Evolutionary conservation across 257 asterid genomes (phyloP), one percentile per base, ranked within the genome.

Genomic region (Solanum medicagineum): DNA sequence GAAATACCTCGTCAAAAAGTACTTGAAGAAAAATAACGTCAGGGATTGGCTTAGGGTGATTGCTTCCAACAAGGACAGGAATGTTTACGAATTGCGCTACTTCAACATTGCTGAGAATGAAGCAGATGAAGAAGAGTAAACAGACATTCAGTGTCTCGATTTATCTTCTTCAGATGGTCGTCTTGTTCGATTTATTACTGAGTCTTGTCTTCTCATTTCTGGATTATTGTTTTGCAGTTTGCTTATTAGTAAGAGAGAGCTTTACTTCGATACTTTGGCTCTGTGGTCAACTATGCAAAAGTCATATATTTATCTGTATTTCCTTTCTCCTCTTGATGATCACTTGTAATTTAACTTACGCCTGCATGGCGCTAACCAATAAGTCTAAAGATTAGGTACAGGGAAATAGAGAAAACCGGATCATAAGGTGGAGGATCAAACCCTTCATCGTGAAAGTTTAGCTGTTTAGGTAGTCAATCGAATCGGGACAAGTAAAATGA

Each of bases 31-130:
- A 88, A 89, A 94, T 87, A 93, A 92, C 10, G 98, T 94, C 17
- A 89, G 98, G 84, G 96, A 94, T 88, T 94, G 98, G 98, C 97
- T 94, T 81, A 91, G 97, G 55, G 98, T 94, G 88, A 94, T 94
- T 73, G 88, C 98, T 24, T 88, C 98, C 80, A 94, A 93, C 97
- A 94, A 94, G 81, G 98, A 94, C 10, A 82, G 95, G 77, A 94
- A 92, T 75, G 93, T 93, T 75, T 94, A 94, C 59, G 96, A 94
- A 85, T 87, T 94, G 65, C 92, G 96, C 49, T 94, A 94, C 93
- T 94, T 94, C 89, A 94, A 94, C 94, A 94, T 94, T 87, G 98
- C 97, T 10, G 98, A 94, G 89, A 92, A 91, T 71, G 98, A 93
- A 88, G 98, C 89, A 1, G 96, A 94, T 75, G 93, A 89, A 65